Evolutionary conservation across 495 filamentous ascomycete genomes (phyloP).

Genomic region (Penicillium pulvis): DNA sequence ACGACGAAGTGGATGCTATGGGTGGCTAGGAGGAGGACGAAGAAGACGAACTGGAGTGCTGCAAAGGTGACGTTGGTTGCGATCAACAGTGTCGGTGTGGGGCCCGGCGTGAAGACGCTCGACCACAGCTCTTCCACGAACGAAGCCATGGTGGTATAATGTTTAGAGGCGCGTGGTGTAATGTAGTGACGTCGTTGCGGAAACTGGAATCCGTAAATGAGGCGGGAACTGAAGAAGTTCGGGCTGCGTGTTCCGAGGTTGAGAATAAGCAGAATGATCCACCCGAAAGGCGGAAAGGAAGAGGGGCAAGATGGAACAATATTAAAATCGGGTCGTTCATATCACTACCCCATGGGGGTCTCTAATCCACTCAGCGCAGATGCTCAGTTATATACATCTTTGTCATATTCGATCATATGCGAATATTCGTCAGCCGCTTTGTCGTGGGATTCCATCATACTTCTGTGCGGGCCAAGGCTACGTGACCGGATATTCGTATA

Average conservation of each 20-base stretch:
- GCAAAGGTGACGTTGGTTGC: constrained; percentile 92
- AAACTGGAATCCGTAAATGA: constrained; percentile 26
- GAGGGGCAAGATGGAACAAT: not conserved
- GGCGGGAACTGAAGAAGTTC: constrained; percentile 2
- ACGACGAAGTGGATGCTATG: constrained; percentile 86
- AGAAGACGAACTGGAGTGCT: constrained; percentile 75
- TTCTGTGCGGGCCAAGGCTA: constrained; percentile 11
- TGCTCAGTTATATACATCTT: not conserved
- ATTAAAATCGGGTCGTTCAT: not conserved
- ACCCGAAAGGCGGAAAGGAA: constrained; percentile 7
- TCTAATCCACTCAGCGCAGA: not conserved
- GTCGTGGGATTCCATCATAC: constrained; percentile 14
- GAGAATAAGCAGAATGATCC: constrained; percentile 6
- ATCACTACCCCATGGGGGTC: constrained; percentile 1
- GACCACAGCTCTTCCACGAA: constrained; percentile 84
- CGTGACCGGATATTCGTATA: constrained; percentile 8
- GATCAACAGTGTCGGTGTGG: constrained; percentile 82
- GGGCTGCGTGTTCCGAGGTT: constrained; percentile 15
- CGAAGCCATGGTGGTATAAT: constrained; percentile 61
- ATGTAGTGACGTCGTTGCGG: constrained; percentile 26
- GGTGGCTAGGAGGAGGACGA: constrained; percentile 76
- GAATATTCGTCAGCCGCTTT: not conserved
- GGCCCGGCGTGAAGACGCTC: constrained; percentile 88
- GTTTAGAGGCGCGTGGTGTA: constrained; percentile 3
- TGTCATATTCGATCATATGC: not conserved